A percentile compares a stretch with the other conserved stretches of the same genome.
phyloP scores from a whole-genome alignment of 106 monocot genomes.

The Dendrobium chrysotoxum region DNA sequence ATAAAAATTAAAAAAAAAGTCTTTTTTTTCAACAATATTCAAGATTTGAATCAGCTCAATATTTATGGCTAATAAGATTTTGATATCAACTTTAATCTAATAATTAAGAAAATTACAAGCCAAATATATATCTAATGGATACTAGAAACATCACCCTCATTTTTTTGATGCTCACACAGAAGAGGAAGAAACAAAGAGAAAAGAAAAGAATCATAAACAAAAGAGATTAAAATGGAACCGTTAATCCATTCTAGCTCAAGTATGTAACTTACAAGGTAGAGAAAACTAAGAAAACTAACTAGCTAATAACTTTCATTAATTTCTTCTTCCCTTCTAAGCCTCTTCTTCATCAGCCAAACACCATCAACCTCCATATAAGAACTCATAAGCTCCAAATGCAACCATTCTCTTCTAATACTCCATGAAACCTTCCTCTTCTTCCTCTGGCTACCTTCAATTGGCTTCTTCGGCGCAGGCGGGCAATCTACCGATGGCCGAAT shows the following conservation, averaged over 20 bases:
- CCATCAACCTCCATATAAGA: background rate
- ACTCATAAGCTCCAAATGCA: background rate
- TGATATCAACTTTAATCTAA: too few relatives aligned
- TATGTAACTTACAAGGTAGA: background rate
- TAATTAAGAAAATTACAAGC: too few relatives aligned
- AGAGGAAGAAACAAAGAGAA: background rate
- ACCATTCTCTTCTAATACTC: background rate
- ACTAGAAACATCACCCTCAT: too few relatives aligned
- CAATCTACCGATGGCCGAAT: conserved; percentile 18
- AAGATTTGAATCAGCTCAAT: too few relatives aligned
- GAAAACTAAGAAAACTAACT: background rate
- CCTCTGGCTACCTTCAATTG: background rate
- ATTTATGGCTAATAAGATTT: too few relatives aligned
- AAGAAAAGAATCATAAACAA: background rate
- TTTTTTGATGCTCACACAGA: too few relatives aligned
- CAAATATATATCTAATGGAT: too few relatives aligned
- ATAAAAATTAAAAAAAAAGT: too few relatives aligned
- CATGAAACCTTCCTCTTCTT: background rate
- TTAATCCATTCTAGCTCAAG: background rate
- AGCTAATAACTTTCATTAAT: background rate
- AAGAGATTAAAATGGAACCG: background rate
- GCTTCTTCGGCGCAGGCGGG: conserved; percentile 32
- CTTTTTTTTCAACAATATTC: too few relatives aligned
- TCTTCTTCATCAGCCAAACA: background rate
- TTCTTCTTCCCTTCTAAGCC: background rate